These are phyloP conservation scores for Haplosporangium sp. DNA, from an alignment of 371 early-diverging fungal genomes.

Conservation along the genomic window DNA sequence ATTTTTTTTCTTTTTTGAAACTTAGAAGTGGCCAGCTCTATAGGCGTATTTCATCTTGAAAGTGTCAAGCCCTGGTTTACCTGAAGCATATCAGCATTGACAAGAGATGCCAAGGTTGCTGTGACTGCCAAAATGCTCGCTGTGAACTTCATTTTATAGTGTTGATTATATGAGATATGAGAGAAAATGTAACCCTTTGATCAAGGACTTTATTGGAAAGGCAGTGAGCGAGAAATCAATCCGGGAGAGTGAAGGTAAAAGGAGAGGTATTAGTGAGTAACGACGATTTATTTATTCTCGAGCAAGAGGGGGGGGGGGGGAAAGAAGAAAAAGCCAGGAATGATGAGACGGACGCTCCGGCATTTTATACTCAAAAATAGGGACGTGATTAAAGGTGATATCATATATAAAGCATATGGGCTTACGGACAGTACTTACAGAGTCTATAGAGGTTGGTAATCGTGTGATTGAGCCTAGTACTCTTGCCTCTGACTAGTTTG, in stretches of 20 bases:
- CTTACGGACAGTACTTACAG: neutral
- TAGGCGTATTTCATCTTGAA: neutral
- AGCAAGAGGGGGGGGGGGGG: neutral
- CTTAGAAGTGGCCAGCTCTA: neutral
- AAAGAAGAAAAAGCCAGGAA: no score
- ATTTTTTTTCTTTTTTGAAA: no score
- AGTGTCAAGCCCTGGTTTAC: slow-evolving; percentile 16
- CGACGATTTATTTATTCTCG: neutral
- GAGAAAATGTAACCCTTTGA: neutral
- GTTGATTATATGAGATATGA: neutral
- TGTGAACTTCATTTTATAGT: slow-evolving; percentile 34
- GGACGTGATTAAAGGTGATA: no score
- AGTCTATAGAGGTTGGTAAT: neutral
- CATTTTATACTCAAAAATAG: no score
- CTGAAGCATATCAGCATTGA: slow-evolving; percentile 50
- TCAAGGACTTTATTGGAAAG: neutral
- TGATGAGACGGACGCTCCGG: no score
- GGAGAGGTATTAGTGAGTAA: neutral
- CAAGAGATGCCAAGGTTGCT: slow-evolving; percentile 32
- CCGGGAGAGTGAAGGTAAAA: neutral
- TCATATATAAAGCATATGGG: neutral
- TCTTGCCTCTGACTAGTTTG: neutral
- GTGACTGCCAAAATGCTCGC: slow-evolving; percentile 31
- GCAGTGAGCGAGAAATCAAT: neutral
- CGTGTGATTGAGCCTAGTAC: neutral